These are phyloP conservation scores for Aspergillus phoenicis DNA, from an alignment of 2,329 filamentous ascomycete genomes.

Conservation along the genomic window DNA sequence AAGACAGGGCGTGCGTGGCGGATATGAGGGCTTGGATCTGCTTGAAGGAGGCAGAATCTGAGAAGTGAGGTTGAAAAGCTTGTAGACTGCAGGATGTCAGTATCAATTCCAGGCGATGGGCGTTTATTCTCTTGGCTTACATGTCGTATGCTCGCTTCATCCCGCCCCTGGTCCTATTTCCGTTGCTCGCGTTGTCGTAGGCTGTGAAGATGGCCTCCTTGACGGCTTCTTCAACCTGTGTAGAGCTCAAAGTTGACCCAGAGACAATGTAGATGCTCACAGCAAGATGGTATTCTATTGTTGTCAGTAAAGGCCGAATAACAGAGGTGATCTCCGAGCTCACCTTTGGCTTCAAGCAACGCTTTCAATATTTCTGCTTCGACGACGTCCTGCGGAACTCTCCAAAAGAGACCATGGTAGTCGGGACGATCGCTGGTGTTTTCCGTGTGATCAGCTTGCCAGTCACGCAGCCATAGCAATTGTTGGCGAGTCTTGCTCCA, in stretches of 20 bases:
- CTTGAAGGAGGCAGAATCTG: slow-evolving; percentile 41
- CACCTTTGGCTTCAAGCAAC: slow-evolving; percentile 53
- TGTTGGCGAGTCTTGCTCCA: slow-evolving; percentile 54
- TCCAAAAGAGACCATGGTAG: slow-evolving; percentile 52
- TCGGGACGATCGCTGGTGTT: slow-evolving; percentile 30
- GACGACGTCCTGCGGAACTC: slow-evolving; percentile 50
- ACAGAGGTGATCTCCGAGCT: slow-evolving; percentile 5
- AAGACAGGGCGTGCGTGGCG: slow-evolving; percentile 66
- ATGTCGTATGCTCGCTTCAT: slow-evolving; percentile 64
- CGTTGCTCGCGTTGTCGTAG: slow-evolving; percentile 68
- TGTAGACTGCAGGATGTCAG: slow-evolving; percentile 36
- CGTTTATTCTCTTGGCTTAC: slow-evolving; percentile 34
- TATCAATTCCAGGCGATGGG: not conserved
- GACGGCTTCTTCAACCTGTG: slow-evolving; percentile 56
- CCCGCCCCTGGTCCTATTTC: slow-evolving; percentile 63
- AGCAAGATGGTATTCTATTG: slow-evolving; percentile 45
- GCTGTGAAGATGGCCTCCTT: slow-evolving; percentile 55
- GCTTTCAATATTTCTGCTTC: slow-evolving; percentile 62
- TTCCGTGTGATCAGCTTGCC: slow-evolving; percentile 46
- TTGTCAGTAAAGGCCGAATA: slow-evolving; percentile 18
- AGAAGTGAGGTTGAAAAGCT: slow-evolving; percentile 47
- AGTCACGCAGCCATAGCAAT: slow-evolving; percentile 63
- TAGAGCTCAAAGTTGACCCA: slow-evolving; percentile 40
- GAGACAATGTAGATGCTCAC: slow-evolving; percentile 44
- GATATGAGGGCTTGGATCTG: slow-evolving; percentile 58